Conservation (phyloP, 805 yeast species). For the Ogataea pini region DNA sequence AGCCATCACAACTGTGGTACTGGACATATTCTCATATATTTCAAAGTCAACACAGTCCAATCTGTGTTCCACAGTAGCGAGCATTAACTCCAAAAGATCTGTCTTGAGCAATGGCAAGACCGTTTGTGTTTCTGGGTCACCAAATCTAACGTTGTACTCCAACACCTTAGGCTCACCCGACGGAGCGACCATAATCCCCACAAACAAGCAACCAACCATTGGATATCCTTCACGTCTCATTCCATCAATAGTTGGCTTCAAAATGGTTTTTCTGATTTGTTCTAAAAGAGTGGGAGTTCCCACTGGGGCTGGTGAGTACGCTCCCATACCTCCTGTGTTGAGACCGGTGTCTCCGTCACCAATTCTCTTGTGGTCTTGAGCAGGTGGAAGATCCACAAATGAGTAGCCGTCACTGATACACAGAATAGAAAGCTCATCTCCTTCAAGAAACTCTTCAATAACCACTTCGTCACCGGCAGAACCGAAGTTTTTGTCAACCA, state of each 20-base stretch:
- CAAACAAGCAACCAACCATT: conserved; percentile 92
- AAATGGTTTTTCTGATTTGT: conserved; percentile 69
- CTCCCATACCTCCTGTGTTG: conserved; percentile 99
- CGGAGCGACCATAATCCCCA: conserved; percentile 90
- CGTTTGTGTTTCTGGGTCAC: conserved; percentile 99
- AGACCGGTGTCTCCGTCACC: conserved; percentile 93
- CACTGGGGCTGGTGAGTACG: conserved; percentile 96
- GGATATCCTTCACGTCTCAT: conserved; percentile 96
- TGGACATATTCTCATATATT: conserved; percentile 56
- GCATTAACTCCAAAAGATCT: conserved; percentile 89
- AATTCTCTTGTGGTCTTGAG: conserved; percentile 96
- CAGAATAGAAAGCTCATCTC: conserved; percentile 92
- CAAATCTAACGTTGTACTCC: conserved; percentile 97
- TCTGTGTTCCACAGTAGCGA: conserved; percentile 93
- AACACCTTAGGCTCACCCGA: conserved; percentile 84
- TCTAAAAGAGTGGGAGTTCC: conserved; percentile 76
- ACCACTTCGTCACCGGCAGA: conserved; percentile 93
- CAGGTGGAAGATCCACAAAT: conserved; percentile 87
- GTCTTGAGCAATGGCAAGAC: conserved; percentile 86
- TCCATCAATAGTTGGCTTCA: conserved; percentile 92
- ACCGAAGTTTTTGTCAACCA: conserved; percentile 89
- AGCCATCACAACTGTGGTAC: conserved; percentile 93
- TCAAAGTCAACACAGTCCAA: conserved; percentile 74
- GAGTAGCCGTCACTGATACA: conserved; percentile 94
- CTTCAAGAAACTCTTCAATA: conserved; percentile 93